A percentile compares a stretch with the other conserved stretches of the same genome.
phyloP scores from a whole-genome alignment of 345 rosid species.

The Eucalyptus marginata region DNA sequence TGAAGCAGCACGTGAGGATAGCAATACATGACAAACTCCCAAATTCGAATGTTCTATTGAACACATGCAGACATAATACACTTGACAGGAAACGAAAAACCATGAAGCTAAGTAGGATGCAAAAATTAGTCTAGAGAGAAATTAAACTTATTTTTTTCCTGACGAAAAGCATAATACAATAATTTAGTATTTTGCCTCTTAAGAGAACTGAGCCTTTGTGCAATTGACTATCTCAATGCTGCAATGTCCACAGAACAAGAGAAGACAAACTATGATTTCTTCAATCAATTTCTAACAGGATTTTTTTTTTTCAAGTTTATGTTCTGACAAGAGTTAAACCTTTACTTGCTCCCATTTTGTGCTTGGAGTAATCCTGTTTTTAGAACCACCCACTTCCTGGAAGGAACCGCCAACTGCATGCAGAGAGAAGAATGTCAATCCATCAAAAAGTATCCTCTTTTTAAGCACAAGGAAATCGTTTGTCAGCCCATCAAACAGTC shows the following conservation, averaged over 20 bases:
- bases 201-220: neutral
- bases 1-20: neutral
- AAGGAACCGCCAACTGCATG: constrained; percentile 32
- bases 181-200: neutral
- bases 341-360: constrained; percentile 96
- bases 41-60: neutral
- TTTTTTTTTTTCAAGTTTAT: neutral
- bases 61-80: neutral
- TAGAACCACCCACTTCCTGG: constrained; percentile 35
- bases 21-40: neutral
- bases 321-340: constrained; percentile 26
- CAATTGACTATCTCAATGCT: neutral
- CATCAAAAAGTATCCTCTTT: neutral
- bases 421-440: neutral
- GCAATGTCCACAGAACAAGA: neutral
- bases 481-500: neutral
- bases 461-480: neutral
- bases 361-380: constrained; percentile 61
- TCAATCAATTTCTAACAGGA: neutral
- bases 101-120: neutral
- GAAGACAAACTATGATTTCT: neutral
- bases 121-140: neutral
- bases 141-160: neutral
- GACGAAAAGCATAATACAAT: neutral
- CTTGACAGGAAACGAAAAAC: neutral